A percentile compares a stretch with the other conserved stretches of the same genome.
Conservation (phyloP, 306 rosid species). For the Cicer pinnatifidum region DNA sequence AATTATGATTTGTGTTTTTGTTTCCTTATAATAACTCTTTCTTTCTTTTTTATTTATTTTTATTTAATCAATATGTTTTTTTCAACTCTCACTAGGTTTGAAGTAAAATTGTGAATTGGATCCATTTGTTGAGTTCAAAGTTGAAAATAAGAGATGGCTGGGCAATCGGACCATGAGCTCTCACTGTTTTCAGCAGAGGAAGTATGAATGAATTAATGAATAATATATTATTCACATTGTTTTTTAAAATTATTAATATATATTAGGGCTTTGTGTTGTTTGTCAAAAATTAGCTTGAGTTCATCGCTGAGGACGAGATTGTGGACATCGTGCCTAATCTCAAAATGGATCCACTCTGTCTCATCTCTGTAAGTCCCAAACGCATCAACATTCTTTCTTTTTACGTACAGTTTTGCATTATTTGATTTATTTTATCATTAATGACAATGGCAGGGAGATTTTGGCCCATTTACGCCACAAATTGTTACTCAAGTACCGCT, state of each 20-base stretch:
- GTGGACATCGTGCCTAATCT: constrained; percentile 83
- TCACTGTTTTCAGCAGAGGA: constrained; percentile 57
- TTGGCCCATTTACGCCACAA: constrained; percentile 86
- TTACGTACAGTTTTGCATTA: not conserved
- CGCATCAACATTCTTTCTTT: constrained; percentile 1
- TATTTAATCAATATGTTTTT: too few relatives aligned
- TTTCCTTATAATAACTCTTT: too few relatives aligned
- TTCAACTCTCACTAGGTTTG: not conserved
- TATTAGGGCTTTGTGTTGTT: constrained; percentile 37
- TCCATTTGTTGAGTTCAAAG: constrained; percentile 24
- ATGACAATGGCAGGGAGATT: constrained; percentile 78
- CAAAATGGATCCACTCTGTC: constrained; percentile 78
- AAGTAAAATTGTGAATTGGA: constrained; percentile 7
- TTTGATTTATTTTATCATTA: not conserved
- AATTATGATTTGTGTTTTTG: too few relatives aligned
- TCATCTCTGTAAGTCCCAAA: constrained; percentile 64
- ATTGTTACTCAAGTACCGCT: constrained; percentile 74
- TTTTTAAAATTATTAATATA: constrained; percentile 19
- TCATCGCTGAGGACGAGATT: constrained; percentile 79
- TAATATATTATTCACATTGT: not conserved
- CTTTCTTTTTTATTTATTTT: too few relatives aligned
- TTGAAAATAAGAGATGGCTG: constrained; percentile 50
- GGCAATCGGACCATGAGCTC: constrained; percentile 50
- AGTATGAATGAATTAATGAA: constrained; percentile 32
- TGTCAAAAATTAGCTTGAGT: constrained; percentile 64